Conservation (phyloP, 306 rosid genomes). For the Dalbergia cochinchinensis region DNA sequence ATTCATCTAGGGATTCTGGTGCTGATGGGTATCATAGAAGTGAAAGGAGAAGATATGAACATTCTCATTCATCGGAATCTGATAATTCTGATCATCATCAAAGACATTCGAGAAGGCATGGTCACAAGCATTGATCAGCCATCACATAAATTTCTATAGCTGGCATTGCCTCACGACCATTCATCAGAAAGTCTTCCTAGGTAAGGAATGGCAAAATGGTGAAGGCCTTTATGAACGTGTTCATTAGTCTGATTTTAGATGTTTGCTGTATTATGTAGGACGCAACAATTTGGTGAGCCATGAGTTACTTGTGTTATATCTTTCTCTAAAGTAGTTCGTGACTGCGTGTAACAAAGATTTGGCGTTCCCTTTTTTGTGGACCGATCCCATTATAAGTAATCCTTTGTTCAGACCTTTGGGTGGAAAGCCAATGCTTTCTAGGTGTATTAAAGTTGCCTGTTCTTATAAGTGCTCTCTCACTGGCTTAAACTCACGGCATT, state of each 20-base stretch:
- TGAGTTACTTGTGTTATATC: not conserved
- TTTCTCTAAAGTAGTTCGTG: not conserved
- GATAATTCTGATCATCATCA: constrained; percentile 35
- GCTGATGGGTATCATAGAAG: constrained; percentile 38
- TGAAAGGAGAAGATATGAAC: constrained; percentile 42
- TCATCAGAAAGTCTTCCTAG: constrained; percentile 16
- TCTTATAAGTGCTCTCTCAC: not conserved
- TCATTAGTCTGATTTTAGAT: not conserved
- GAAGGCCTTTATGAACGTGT: not conserved
- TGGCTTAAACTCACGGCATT: not conserved
- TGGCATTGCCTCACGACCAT: not conserved
- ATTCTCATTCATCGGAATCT: constrained; percentile 36
- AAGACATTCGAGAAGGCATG: constrained; percentile 43
- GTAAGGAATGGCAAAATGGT: constrained; percentile 15
- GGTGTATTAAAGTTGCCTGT: not conserved
- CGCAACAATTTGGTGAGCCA: constrained; percentile 10
- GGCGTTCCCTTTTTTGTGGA: not conserved
- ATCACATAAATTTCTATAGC: constrained; percentile 31
- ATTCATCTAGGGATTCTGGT: constrained; percentile 42
- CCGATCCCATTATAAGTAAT: not conserved
- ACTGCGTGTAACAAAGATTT: not conserved
- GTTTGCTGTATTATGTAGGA: not conserved
- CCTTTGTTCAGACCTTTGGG: not conserved
- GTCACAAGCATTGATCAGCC: constrained; percentile 47
- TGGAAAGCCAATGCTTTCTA: not conserved